A percentile compares a stretch with the other conserved stretches of the same genome.
Evolutionary conservation across 371 early-diverging fungal genomes (phyloP).

Genomic region (Mucor lusitanicus): DNA sequence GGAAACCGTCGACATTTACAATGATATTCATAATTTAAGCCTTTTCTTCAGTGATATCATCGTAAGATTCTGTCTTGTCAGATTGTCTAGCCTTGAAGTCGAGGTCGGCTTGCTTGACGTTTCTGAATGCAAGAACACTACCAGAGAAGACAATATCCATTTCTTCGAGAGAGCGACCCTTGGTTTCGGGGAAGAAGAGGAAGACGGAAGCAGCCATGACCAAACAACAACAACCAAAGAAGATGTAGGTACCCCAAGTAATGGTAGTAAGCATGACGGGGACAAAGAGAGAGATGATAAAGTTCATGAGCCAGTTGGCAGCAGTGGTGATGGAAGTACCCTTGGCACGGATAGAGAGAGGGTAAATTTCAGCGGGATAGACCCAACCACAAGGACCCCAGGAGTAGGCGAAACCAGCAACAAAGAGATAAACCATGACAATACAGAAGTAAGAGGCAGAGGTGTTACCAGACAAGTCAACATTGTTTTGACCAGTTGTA

Average conservation of each 20-base stretch:
- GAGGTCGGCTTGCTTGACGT: slow-evolving; percentile 11
- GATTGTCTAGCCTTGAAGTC: not conserved
- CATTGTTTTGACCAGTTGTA: slow-evolving; percentile 16
- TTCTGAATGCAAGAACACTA: slow-evolving; percentile 20
- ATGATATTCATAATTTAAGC: not conserved
- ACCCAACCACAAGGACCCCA: slow-evolving; percentile 60
- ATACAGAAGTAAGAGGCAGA: slow-evolving; percentile 50
- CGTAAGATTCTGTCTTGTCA: not conserved
- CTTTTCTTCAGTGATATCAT: slow-evolving; percentile 1
- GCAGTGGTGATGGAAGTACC: slow-evolving; percentile 58
- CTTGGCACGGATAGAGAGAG: slow-evolving; percentile 52
- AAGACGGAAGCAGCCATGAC: slow-evolving; percentile 40
- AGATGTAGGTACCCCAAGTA: slow-evolving; percentile 58
- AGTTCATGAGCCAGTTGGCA: slow-evolving; percentile 69
- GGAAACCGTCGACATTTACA: not conserved
- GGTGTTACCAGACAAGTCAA: slow-evolving; percentile 38
- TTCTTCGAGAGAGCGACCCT: slow-evolving; percentile 61
- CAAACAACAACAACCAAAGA: slow-evolving; percentile 59
- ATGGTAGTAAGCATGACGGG: slow-evolving; percentile 48
- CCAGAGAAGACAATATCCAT: slow-evolving; percentile 59
- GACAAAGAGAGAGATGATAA: slow-evolving; percentile 45
- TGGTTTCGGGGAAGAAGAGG: slow-evolving; percentile 60
- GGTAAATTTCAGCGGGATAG: slow-evolving; percentile 71
- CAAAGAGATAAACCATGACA: slow-evolving; percentile 54
- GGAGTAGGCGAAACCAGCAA: slow-evolving; percentile 52